Conservation (phyloP, 805 yeast genomes). For the Saturnispora mendoncae region DNA sequence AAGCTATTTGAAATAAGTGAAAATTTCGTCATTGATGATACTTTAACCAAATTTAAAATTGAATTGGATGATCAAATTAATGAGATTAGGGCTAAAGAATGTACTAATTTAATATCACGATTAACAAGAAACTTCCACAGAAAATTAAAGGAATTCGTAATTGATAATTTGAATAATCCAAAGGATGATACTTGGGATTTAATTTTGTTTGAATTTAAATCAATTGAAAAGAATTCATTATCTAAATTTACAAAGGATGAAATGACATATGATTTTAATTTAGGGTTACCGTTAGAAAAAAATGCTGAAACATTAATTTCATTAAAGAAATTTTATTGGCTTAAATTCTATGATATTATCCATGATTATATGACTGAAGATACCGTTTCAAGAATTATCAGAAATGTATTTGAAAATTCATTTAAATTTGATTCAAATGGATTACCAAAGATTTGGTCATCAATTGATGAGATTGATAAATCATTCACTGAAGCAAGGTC, state of each 20-base stretch:
- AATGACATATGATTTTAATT: conserved; percentile 45
- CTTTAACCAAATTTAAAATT: conserved; percentile 11
- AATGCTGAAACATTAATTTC: conserved; percentile 35
- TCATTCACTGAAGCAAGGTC: conserved; percentile 54
- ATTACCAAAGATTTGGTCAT: conserved; percentile 74
- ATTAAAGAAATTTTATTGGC: conserved; percentile 50
- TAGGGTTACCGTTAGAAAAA: conserved; percentile 45
- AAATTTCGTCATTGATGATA: conserved; percentile 26
- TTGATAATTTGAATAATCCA: conserved; percentile 42
- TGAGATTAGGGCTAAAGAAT: conserved; percentile 32
- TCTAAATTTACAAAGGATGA: conserved; percentile 13
- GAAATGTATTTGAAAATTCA: conserved; percentile 71
- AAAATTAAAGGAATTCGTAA: conserved; percentile 42
- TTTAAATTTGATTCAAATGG: conserved; percentile 81
- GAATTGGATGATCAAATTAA: conserved; percentile 14
- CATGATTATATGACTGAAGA: conserved; percentile 61
- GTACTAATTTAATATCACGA: conserved; percentile 34
- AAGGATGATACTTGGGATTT: conserved; percentile 52
- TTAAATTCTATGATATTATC: conserved; percentile 44
- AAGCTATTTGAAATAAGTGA: conserved; percentile 28
- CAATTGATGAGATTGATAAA: conserved; percentile 60
- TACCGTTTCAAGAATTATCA: conserved; percentile 52
- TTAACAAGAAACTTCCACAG: conserved; percentile 38
- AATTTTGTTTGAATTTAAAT: conserved; percentile 37
- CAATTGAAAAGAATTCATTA: conserved; percentile 5